A percentile compares a stretch with the other conserved stretches of the same genome.
phyloP scores from a whole-genome alignment of 2,329 filamentous ascomycete genomes.

The Zopfia rhizophila region DNA sequence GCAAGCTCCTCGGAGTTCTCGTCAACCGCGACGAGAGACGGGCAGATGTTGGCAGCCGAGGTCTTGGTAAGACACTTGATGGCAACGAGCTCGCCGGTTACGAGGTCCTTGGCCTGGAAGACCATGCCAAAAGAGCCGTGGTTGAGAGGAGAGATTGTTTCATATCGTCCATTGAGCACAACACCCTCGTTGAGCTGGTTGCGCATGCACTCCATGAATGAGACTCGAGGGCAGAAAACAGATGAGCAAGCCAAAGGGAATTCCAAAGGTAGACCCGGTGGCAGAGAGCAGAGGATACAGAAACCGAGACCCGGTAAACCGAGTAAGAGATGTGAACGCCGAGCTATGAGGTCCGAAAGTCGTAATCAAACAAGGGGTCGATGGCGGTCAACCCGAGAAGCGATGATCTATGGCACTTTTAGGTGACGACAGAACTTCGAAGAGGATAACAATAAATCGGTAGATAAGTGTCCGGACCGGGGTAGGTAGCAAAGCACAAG shows the following conservation, averaged over 20 bases:
- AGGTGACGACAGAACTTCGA: slow-evolving; percentile 38
- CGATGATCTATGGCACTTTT: slow-evolving; percentile 53
- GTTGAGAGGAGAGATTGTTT: slow-evolving; percentile 93
- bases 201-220: slow-evolving; percentile 83
- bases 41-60: slow-evolving; percentile 67
- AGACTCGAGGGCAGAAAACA: slow-evolving; percentile 23
- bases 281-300: slow-evolving; percentile 36
- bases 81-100: slow-evolving; percentile 82
- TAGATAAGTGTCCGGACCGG: slow-evolving; percentile 36
- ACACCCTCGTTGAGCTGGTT: slow-evolving; percentile 82
- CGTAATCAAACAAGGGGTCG: slow-evolving; percentile 48
- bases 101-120: slow-evolving; percentile 85
- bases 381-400: slow-evolving; percentile 45
- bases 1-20: slow-evolving; percentile 83
- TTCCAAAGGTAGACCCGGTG: slow-evolving; percentile 50
- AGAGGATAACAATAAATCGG: slow-evolving; percentile 50
- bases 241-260: slow-evolving; percentile 37
- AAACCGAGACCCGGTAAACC: slow-evolving; percentile 28
- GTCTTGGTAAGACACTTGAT: slow-evolving; percentile 97
- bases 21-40: slow-evolving; percentile 76
- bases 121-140: slow-evolving; percentile 99
- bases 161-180: slow-evolving; percentile 87
- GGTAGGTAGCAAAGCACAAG: slow-evolving; percentile 28
- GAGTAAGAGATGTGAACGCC: slow-evolving; percentile 32
- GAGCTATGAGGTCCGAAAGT: slow-evolving; percentile 35